Conservation (phyloP, 257 asterid genomes). For the Solanum pimpinellifolium region DNA sequence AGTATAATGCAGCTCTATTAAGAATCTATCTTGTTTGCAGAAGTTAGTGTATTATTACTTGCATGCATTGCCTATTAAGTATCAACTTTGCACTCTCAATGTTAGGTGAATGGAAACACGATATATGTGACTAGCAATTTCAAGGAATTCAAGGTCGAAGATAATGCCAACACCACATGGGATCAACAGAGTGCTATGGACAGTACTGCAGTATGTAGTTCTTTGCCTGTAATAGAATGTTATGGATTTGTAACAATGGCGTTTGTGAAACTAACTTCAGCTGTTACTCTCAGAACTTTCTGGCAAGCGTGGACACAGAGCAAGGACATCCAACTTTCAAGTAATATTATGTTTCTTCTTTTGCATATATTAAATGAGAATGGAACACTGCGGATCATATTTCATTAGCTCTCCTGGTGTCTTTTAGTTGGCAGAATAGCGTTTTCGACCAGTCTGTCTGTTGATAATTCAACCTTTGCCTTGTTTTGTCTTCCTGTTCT, state of each 20-base stretch:
- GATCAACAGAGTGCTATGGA: slow-evolving; percentile 63
- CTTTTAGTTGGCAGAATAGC: background rate
- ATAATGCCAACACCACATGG: slow-evolving; percentile 53
- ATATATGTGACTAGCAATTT: slow-evolving; percentile 71
- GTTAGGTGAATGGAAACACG: slow-evolving; percentile 88
- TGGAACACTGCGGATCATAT: background rate
- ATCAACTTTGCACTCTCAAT: background rate
- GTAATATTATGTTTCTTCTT: slow-evolving; percentile 24
- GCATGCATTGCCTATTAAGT: background rate
- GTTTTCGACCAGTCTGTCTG: background rate
- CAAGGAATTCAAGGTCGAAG: slow-evolving; percentile 79
- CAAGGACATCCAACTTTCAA: slow-evolving; percentile 45
- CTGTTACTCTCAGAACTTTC: slow-evolving; percentile 53
- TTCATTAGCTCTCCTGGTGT: background rate
- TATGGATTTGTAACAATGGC: background rate
- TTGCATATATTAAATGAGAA: background rate
- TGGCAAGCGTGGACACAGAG: slow-evolving; percentile 47
- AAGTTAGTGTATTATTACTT: background rate
- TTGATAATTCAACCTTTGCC: background rate
- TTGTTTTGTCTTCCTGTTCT: background rate
- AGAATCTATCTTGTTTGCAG: background rate
- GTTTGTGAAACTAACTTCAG: background rate
- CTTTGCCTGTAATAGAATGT: background rate
- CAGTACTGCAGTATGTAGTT: slow-evolving; percentile 71
- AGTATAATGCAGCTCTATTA: background rate